A percentile compares a stretch with the other conserved stretches of the same genome.
phyloP scores from a whole-genome alignment of 2,329 filamentous ascomycete species.

The Penicillium glabrum region DNA sequence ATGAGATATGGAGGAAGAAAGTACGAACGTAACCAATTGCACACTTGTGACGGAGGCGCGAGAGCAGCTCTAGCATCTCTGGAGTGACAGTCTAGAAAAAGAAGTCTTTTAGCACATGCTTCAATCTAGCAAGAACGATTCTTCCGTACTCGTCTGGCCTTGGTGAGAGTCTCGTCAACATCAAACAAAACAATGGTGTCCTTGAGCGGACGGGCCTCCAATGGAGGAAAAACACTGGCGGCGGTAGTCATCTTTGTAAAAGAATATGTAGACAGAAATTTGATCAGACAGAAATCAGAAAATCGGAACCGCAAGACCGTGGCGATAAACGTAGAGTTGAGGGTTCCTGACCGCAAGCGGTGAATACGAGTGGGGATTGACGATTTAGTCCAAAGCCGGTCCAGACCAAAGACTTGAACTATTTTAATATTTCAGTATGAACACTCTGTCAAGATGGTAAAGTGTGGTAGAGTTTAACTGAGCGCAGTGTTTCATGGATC shows the following conservation, averaged over 20 bases:
- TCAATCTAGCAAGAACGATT: not conserved
- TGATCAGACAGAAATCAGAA: not conserved
- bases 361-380: not conserved
- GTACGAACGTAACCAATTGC: conserved; percentile 34
- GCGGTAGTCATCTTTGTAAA: conserved; percentile 27
- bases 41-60: conserved; percentile 67
- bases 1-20: not conserved
- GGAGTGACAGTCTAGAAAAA: conserved; percentile 62
- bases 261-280: not conserved
- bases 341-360: not conserved
- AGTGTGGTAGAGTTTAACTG: not conserved
- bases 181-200: conserved; percentile 96
- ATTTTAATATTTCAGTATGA: not conserved
- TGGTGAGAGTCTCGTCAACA: conserved; percentile 89
- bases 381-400: not conserved
- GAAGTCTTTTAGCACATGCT: conserved; percentile 3
- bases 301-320: not conserved
- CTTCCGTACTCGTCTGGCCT: conserved; percentile 67
- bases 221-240: conserved; percentile 61
- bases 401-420: not conserved
- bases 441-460: not conserved
- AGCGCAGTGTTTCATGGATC: not conserved
- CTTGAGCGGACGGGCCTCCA: conserved; percentile 81
- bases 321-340: not conserved
- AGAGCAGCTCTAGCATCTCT: conserved; percentile 81